Evolutionary conservation across 164 flowering plant genomes (phyloP), one percentile per base, ranked within the genome.

Genomic region (Nymphaea colorata): DNA sequence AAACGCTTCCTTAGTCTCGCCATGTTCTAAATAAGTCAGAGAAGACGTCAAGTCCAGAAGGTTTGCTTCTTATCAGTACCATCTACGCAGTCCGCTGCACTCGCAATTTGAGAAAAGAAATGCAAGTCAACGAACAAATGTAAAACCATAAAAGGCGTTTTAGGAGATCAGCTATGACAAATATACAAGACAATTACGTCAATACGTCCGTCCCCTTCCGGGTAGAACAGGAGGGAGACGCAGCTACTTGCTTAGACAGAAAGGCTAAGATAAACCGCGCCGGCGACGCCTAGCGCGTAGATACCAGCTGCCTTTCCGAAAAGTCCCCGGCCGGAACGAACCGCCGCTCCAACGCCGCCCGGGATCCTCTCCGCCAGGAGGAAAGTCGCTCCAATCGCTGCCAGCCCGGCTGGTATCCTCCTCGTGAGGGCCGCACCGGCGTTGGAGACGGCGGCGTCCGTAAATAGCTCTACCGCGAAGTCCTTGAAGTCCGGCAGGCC

Each of bases 251-350:
- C 41, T 59, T 70, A 68, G 36, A 60, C 63, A 8, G 61, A 44
- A 10, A 89, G 51, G 57, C 87, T 75, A 11, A 89, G 78, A 73
- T 76, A 89, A 65, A 86, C 67, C 3, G 86, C 71, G 43, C 82
- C 68, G 2, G 87, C 86, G 44, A 86, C 85, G 3, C 90, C 90
- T 8, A 89, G 75, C 41, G 96, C 85, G 76, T 91, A 91, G 6
- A 82, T 78, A 6, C 85, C 96, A 73, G 82, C 64, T 67, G 76
- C 79, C 16, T 82, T 43, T 64, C 83, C 91, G 42, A 89, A 74
- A 66, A 87, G 44, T 4, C 72, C 85, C 64, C 63, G 76, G 3
- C 85, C 84, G 0, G 80, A 68, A 79, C 78, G 70, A 16, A 82
- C 76, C 68, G 69, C 81, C 7, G 74, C 59, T 8, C 96, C 89